Conservation (phyloP, 2,329 filamentous ascomycete genomes). For the Ophiostoma montium region DNA sequence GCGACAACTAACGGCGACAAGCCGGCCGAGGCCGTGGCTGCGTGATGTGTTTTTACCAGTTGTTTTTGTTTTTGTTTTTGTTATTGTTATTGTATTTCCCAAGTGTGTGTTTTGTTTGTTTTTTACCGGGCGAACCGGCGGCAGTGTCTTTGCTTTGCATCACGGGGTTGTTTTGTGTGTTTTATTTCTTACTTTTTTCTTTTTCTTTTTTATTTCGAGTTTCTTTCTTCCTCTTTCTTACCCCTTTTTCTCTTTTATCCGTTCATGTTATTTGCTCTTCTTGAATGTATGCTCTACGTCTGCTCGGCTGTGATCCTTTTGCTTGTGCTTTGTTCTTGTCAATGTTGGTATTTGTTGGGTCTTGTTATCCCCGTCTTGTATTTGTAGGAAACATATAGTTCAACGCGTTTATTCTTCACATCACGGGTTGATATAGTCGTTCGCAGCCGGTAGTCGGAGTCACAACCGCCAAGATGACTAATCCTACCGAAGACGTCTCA, state of each 20-base stretch:
- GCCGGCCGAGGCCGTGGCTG: slow-evolving; percentile 4
- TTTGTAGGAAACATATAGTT: too few species aligned
- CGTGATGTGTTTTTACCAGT: background rate
- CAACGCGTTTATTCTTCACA: too few species aligned
- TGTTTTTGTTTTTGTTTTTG: background rate
- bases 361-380: too few species aligned
- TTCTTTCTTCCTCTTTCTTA: background rate
- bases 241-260: background rate
- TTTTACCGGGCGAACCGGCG: background rate
- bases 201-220: background rate
- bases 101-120: background rate
- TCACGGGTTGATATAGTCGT: too few species aligned
- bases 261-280: too few species aligned
- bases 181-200: background rate
- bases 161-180: background rate
- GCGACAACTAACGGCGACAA: background rate
- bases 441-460: too few species aligned
- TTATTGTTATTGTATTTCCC: slow-evolving; percentile 3
- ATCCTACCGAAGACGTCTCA: too few species aligned
- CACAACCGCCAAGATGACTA: too few species aligned
- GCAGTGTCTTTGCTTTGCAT: background rate
- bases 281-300: too few species aligned
- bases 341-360: background rate
- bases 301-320: too few species aligned
- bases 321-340: background rate